A percentile compares a stretch with the other conserved stretches of the same genome.
These are phyloP conservation scores for Sparassis latifolia DNA, from an alignment of 1,284 basidiomycete genomes.

Conservation along the genomic window DNA sequence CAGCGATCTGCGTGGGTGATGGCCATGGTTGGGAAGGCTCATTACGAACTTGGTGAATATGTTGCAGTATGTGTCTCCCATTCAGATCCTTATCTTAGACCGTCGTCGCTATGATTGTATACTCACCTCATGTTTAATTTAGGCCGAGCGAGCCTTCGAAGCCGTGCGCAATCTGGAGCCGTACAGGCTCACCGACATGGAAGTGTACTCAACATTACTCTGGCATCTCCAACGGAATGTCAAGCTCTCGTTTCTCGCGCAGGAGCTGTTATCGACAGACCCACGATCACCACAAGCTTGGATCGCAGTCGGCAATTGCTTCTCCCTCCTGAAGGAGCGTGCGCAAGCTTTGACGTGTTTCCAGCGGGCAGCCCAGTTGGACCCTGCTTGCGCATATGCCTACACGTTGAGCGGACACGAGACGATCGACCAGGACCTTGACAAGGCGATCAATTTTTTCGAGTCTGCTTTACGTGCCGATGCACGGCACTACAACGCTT, in stretches of 20 bases:
- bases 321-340: slow-evolving; percentile 87
- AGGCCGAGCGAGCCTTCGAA: slow-evolving; percentile 86
- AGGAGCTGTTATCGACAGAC: slow-evolving; percentile 80
- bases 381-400: slow-evolving; percentile 83
- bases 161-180: slow-evolving; percentile 76
- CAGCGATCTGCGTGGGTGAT: slow-evolving; percentile 73
- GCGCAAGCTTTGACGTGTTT: slow-evolving; percentile 90
- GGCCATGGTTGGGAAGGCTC: slow-evolving; percentile 76
- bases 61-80: slow-evolving; percentile 55
- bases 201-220: slow-evolving; percentile 87
- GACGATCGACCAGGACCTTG: slow-evolving; percentile 88
- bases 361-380: slow-evolving; percentile 78
- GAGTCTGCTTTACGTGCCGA: slow-evolving; percentile 84
- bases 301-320: slow-evolving; percentile 92
- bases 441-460: slow-evolving; percentile 85
- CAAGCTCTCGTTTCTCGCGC: slow-evolving; percentile 83
- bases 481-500: slow-evolving; percentile 90
- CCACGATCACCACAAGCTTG: slow-evolving; percentile 82
- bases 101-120: neutral
- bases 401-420: slow-evolving; percentile 94
- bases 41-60: slow-evolving; percentile 87
- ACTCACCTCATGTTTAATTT: slow-evolving; percentile 11
- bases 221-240: slow-evolving; percentile 86
- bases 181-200: slow-evolving; percentile 85
- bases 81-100: neutral